phyloP scores from a whole-genome alignment of 1,284 basidiomycete genomes.

The Cryptococcus sp. region DNA sequence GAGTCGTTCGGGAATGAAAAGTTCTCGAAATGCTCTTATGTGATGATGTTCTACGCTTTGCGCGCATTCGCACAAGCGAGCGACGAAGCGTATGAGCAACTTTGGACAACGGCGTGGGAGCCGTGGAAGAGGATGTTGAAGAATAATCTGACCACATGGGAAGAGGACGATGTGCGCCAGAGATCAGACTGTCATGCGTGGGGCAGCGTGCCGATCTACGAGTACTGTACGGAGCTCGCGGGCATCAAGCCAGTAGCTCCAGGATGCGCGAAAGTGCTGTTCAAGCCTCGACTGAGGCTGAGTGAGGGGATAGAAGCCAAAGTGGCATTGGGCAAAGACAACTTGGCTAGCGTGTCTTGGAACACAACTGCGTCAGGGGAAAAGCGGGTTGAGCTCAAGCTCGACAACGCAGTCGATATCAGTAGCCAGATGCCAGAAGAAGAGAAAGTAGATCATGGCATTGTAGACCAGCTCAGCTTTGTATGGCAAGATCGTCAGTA shows the following conservation, averaged over 20 bases:
- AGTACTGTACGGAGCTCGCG: slow-evolving; percentile 32
- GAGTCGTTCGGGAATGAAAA: slow-evolving; percentile 10
- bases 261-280: slow-evolving; percentile 23
- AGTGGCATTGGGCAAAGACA: slow-evolving; percentile 24
- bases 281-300: slow-evolving; percentile 19
- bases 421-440: slow-evolving; percentile 11
- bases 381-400: slow-evolving; percentile 4
- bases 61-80: slow-evolving; percentile 29
- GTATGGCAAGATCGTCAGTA: background rate
- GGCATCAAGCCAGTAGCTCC: slow-evolving; percentile 24
- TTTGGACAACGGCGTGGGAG: slow-evolving; percentile 10
- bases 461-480: slow-evolving; percentile 7
- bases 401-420: slow-evolving; percentile 15
- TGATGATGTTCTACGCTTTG: slow-evolving; percentile 36
- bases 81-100: slow-evolving; percentile 19
- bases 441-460: slow-evolving; percentile 12
- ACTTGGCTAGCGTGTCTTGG: slow-evolving; percentile 25
- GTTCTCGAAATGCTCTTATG: slow-evolving; percentile 30
- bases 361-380: background rate
- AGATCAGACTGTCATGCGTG: slow-evolving; percentile 40
- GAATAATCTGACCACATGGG: slow-evolving; percentile 33
- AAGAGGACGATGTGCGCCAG: slow-evolving; percentile 36
- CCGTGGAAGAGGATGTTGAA: slow-evolving; percentile 32
- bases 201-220: slow-evolving; percentile 33
- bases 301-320: slow-evolving; percentile 16